These are phyloP conservation scores for Wickerhamiella brachini DNA, from an alignment of 805 yeast species.

Conservation along the genomic window DNA sequence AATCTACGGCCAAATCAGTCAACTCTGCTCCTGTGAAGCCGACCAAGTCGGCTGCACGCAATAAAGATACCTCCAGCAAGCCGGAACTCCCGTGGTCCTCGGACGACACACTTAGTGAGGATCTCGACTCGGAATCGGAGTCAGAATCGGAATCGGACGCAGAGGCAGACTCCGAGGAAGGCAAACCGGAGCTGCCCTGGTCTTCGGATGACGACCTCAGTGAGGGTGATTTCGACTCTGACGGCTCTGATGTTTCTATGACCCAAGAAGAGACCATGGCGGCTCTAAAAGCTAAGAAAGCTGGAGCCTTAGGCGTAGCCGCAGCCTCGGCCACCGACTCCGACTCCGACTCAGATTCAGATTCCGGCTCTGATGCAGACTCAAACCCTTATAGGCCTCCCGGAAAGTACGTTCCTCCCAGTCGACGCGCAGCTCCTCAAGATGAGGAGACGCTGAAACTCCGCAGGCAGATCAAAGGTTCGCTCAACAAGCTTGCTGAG, in stretches of 20 bases:
- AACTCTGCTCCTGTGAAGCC: background rate
- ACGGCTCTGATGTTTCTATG: conserved; percentile 10
- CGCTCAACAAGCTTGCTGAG: conserved; percentile 79
- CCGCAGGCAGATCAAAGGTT: conserved; percentile 59
- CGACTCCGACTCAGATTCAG: conserved; percentile 8
- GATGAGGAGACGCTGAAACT: conserved; percentile 38
- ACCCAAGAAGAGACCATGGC: conserved; percentile 18
- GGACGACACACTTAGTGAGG: conserved; percentile 9
- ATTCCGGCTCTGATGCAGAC: conserved; percentile 36
- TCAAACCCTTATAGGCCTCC: conserved; percentile 53
- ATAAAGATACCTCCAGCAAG: conserved; percentile 6
- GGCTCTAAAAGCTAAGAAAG: conserved; percentile 16
- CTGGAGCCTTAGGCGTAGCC: conserved; percentile 1
- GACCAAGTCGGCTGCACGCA: background rate
- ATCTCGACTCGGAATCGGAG: conserved; percentile 11
- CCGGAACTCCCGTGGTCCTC: conserved; percentile 8
- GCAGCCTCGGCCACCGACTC: background rate
- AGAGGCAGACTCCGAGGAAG: background rate
- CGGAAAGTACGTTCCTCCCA: conserved; percentile 70
- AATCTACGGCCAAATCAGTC: background rate
- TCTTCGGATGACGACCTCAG: conserved; percentile 8
- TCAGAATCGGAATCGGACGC: background rate
- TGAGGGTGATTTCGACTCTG: conserved; percentile 18
- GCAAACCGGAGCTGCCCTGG: conserved; percentile 2
- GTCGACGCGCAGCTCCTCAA: conserved; percentile 38